A percentile compares a stretch with the other conserved stretches of the same genome.
Conservation (phyloP, 1,284 basidiomycete genomes). For the Ganoderma boninense region DNA sequence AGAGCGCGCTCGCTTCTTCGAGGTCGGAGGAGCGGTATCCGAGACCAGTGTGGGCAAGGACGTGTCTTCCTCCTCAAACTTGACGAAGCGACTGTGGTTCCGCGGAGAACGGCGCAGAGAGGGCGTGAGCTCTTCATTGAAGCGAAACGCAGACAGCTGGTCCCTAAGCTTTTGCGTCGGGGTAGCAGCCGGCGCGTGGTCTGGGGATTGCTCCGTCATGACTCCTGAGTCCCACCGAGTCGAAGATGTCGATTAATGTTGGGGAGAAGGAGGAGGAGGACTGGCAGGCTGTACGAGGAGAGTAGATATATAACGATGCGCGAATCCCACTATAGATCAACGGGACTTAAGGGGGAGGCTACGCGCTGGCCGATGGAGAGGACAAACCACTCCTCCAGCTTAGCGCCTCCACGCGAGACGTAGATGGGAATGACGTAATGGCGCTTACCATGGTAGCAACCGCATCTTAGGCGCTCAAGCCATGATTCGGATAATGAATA, state of each 20-base stretch:
- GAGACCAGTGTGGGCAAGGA: conserved; percentile 5
- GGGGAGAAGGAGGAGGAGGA: background rate
- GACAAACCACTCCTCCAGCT: too few species aligned
- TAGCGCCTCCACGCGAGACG: too few species aligned
- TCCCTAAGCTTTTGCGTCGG: conserved; percentile 24
- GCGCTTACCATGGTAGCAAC: too few species aligned
- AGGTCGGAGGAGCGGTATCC: background rate
- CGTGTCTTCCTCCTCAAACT: conserved; percentile 20
- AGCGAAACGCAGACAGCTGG: conserved; percentile 20
- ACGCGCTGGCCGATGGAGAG: too few species aligned
- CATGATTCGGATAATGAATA: too few species aligned
- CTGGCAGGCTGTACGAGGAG: too few species aligned
- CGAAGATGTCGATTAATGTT: background rate
- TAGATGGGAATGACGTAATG: too few species aligned
- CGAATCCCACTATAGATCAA: too few species aligned
- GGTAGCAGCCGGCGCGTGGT: background rate
- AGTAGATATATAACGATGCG: too few species aligned
- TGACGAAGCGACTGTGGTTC: background rate
- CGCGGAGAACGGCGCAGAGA: conserved; percentile 19
- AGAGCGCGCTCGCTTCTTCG: conserved; percentile 14
- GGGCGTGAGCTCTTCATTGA: conserved; percentile 14
- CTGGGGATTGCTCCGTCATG: background rate
- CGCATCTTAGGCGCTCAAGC: too few species aligned
- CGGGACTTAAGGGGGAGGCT: too few species aligned
- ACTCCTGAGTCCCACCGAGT: background rate